Evolutionary conservation across 441 rosid genomes (phyloP), one percentile per base, ranked within the genome.

Genomic region (Erysimum pusillum): DNA sequence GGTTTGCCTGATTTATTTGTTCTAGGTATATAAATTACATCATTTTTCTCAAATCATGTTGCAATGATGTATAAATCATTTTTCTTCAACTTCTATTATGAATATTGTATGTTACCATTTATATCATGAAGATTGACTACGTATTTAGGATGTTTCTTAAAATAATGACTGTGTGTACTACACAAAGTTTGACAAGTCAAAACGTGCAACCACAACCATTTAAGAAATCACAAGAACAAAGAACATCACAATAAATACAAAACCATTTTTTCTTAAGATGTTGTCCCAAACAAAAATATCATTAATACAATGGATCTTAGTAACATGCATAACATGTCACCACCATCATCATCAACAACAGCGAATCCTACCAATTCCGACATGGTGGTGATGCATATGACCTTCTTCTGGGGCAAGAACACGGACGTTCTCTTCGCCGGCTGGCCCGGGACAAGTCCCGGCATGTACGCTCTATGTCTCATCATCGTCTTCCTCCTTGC

Each of bases 401-500:
- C 89, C 36, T 90, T 88, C 74, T 86, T 68, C 39, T 87, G 91
- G 90, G 89, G 92, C n/a, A 81, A 64, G 18, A 73, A 83, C 44
- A 78, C 84, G 8, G 72, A 61, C 11, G 79, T 89, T 35, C 80
- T 90, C 20, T 90, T 90, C 81, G 11, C 75, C 10, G 83, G 83
- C 8, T 89, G 91, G 89, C 96, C 93, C 0, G 92, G 83, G 3
- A 60, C 69, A n/a, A 75, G 81, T 53, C 35, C 78, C 34, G 75
- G 81, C 52, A 87, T 89, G 88, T 86, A 90, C 51, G 71, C 52
- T 11, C 60, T 87, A 18, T 86, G 87, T 22, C 69, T 91, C 41
- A 15, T 82, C 11, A 15, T 86, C 28, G 69, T 88, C 57, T 89
- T 91, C 73, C 48, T 63, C 17, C 58, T 84, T 9, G 60, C 86